Percentiles rank a stretch among this genome's conserved stretches.
These are phyloP conservation scores for Barnettozyma sucrosica DNA, from an alignment of 805 yeast genomes.

Conservation along the genomic window DNA sequence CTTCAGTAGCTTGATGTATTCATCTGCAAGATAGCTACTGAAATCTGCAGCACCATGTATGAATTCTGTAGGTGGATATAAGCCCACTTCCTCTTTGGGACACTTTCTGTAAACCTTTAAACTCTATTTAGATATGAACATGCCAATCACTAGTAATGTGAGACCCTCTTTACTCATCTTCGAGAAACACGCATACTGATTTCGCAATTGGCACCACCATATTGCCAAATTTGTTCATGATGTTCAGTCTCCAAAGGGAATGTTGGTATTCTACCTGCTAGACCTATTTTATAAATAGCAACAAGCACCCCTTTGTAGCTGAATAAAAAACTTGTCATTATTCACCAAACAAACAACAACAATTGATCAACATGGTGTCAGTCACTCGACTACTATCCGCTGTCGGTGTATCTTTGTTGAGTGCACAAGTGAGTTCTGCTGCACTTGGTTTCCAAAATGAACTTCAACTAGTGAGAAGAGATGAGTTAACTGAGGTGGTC, in stretches of 20 bases:
- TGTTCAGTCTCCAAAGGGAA: not conserved
- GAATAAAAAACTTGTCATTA: not conserved
- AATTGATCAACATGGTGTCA: slow-evolving; percentile 11
- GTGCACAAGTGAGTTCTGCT: slow-evolving; percentile 3
- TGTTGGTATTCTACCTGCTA: too few species aligned
- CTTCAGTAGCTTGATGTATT: not conserved
- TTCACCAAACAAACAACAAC: not conserved
- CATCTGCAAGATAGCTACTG: not conserved
- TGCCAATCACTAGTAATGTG: not conserved
- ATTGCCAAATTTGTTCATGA: not conserved
- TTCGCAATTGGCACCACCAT: not conserved
- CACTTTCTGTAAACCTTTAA: not conserved
- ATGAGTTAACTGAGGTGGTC: too few species aligned
- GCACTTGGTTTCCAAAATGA: slow-evolving; percentile 1
- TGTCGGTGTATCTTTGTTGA: slow-evolving; percentile 7
- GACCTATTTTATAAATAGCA: not conserved
- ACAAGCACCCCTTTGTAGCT: not conserved
- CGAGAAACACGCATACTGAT: not conserved
- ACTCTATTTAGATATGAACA: not conserved
- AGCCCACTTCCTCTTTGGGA: not conserved
- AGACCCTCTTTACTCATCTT: not conserved
- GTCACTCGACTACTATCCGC: slow-evolving; percentile 11
- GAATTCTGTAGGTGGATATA: too few species aligned
- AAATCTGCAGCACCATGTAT: not conserved
- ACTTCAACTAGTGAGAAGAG: slow-evolving; percentile 1